Percentiles rank a stretch among this genome's conserved stretches.
phyloP scores from a whole-genome alignment of 1,139 yeast genomes.

The Yamadazyma sp. region DNA sequence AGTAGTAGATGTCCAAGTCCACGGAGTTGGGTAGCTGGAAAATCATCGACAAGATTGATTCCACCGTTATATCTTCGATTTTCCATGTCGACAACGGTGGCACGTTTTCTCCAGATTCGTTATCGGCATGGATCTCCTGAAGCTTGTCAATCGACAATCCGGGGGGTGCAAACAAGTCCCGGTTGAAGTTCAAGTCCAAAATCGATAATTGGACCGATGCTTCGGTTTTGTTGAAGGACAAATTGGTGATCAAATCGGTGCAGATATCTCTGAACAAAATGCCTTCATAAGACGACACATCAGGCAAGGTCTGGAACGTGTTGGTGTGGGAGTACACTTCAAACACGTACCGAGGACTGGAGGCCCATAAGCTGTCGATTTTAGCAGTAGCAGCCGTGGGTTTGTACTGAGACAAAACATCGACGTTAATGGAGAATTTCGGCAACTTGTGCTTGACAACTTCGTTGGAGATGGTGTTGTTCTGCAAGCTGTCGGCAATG shows the following conservation, averaged over 20 bases:
- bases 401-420: conserved; percentile 28
- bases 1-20: conserved; percentile 75
- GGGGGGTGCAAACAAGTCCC: conserved; percentile 74
- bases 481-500: conserved; percentile 32
- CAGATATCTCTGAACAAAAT: conserved; percentile 73
- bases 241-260: conserved; percentile 69
- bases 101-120: conserved; percentile 37
- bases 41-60: conserved; percentile 74
- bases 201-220: conserved; percentile 82
- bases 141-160: conserved; percentile 81
- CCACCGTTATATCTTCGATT: conserved; percentile 87
- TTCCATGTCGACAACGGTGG: conserved; percentile 75
- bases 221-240: conserved; percentile 87
- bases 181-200: conserved; percentile 70
- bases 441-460: conserved; percentile 47
- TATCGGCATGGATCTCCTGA: conserved; percentile 34
- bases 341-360: conserved; percentile 59
- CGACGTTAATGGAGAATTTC: conserved; percentile 47
- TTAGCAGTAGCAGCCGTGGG: conserved; percentile 24
- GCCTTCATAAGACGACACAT: conserved; percentile 52
- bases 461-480: conserved; percentile 40
- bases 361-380: conserved; percentile 40
- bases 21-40: conserved; percentile 70
- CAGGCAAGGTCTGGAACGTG: conserved; percentile 72
- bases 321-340: conserved; percentile 55